Evolutionary conservation across 495 filamentous ascomycete species (phyloP).

Genomic region (Pyronema omphalodes): DNA sequence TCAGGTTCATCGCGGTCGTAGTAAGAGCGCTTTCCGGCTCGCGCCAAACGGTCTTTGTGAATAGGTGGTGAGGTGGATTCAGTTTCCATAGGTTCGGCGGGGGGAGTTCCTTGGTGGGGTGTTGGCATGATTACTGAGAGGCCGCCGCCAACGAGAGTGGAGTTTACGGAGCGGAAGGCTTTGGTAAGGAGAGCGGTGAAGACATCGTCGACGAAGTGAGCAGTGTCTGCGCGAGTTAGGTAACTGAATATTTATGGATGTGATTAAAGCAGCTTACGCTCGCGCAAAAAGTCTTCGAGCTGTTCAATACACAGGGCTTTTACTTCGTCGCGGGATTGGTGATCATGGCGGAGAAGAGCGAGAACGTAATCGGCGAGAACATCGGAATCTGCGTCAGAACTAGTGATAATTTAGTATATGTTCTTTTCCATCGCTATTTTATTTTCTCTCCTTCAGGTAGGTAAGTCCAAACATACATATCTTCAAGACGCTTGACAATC

Average conservation of each 20-base stretch:
- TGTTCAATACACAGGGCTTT: constrained; percentile 56
- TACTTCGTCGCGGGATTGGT: constrained; percentile 49
- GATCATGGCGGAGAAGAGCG: constrained; percentile 65
- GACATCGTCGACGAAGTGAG: constrained; percentile 66
- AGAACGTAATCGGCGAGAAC: constrained; percentile 92
- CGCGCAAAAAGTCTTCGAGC: constrained; percentile 72
- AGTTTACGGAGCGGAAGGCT: constrained; percentile 39
- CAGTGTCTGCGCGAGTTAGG: constrained; percentile 36
- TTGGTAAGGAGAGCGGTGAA: constrained; percentile 53
- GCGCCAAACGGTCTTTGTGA: constrained; percentile 8
- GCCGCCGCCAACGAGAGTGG: constrained; percentile 23
- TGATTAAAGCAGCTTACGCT: constrained; percentile 35
- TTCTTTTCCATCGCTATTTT: not conserved
- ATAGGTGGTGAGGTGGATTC: constrained; percentile 6
- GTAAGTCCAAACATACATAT: constrained; percentile 45
- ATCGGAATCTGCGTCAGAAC: constrained; percentile 85
- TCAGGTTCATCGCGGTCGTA: constrained; percentile 37
- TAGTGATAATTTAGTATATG: constrained; percentile 34
- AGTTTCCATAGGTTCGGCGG: not conserved
- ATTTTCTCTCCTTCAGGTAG: not conserved
- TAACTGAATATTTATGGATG: not conserved
- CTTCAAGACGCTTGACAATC: constrained; percentile 78
- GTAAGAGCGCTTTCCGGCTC: constrained; percentile 31
- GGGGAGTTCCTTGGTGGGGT: not conserved
- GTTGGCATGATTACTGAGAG: constrained; percentile 2